A percentile compares a stretch with the other conserved stretches of the same genome.
phyloP scores from a whole-genome alignment of 1,284 basidiomycete species.

The Sanguinoderma infundibulare region DNA sequence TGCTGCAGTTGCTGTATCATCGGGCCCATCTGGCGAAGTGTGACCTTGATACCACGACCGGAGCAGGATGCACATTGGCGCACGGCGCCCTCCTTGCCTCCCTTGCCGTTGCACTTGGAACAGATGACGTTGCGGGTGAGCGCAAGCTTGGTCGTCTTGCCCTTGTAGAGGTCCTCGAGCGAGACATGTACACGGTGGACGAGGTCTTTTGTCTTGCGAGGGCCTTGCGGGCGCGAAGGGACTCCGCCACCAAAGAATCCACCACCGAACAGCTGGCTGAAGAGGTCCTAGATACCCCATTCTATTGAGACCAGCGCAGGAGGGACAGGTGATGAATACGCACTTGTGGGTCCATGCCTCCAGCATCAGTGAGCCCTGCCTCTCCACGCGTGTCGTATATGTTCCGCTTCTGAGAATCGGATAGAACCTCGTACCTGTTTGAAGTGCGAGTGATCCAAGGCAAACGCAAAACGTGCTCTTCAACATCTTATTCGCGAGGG shows the following conservation, averaged over 20 bases:
- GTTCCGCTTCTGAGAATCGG: slow-evolving; percentile 85
- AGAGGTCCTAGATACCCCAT: slow-evolving; percentile 75
- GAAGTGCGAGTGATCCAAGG: not conserved
- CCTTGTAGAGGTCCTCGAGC: slow-evolving; percentile 97
- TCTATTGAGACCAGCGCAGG: slow-evolving; percentile 9
- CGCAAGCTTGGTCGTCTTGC: slow-evolving; percentile 98
- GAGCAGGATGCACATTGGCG: slow-evolving; percentile 80
- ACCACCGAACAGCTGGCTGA: slow-evolving; percentile 93
- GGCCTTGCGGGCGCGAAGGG: slow-evolving; percentile 70
- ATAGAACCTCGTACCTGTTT: slow-evolving; percentile 90
- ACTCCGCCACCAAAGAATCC: slow-evolving; percentile 59
- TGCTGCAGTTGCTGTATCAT: slow-evolving; percentile 99
- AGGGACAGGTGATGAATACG: slow-evolving; percentile 28
- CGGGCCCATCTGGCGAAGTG: slow-evolving; percentile 95
- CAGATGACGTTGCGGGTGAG: slow-evolving; percentile 97
- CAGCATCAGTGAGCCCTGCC: slow-evolving; percentile 87
- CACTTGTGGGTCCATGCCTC: slow-evolving; percentile 93
- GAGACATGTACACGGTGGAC: slow-evolving; percentile 96
- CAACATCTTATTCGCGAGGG: not conserved
- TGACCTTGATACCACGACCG: slow-evolving; percentile 93
- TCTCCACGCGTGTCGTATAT: slow-evolving; percentile 95
- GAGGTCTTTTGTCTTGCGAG: slow-evolving; percentile 98
- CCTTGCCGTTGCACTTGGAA: slow-evolving; percentile 92
- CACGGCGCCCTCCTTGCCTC: slow-evolving; percentile 97
- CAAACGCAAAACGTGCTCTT: not conserved